Percentiles rank a stretch among this genome's conserved stretches.
Conservation (phyloP, 1,284 basidiomycete genomes). For the Moesziomyces aphidis region DNA sequence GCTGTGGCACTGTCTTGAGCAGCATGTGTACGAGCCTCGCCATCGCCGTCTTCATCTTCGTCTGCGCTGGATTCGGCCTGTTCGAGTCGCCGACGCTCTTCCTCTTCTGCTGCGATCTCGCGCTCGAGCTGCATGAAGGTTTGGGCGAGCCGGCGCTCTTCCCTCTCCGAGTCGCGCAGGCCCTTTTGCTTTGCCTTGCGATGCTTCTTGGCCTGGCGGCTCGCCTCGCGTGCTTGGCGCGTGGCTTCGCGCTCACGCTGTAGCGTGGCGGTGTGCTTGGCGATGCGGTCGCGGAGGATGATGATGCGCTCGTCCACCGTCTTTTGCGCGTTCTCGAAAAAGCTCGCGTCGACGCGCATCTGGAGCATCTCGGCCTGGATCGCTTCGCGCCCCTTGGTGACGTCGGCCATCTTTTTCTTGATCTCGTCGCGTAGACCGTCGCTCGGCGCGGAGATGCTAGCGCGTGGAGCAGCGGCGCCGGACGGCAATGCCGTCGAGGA, state of each 20-base stretch:
- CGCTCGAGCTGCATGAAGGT: slow-evolving; percentile 32
- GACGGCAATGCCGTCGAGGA: not conserved
- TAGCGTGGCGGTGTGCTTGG: slow-evolving; percentile 24
- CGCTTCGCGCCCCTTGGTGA: slow-evolving; percentile 31
- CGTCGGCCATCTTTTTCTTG: slow-evolving; percentile 40
- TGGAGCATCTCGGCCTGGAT: slow-evolving; percentile 48
- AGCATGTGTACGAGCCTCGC: no score
- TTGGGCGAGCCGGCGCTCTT: slow-evolving; percentile 28
- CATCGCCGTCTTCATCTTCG: slow-evolving; percentile 5
- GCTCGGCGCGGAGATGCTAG: slow-evolving; percentile 19
- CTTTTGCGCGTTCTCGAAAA: slow-evolving; percentile 47
- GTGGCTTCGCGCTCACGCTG: slow-evolving; percentile 41
- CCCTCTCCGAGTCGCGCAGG: slow-evolving; percentile 32
- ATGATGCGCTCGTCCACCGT: slow-evolving; percentile 46
- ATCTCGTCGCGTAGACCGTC: slow-evolving; percentile 38
- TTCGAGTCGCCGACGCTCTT: slow-evolving; percentile 29
- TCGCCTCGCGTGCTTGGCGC: slow-evolving; percentile 35
- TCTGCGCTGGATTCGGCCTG: slow-evolving; percentile 23
- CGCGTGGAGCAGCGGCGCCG: not conserved
- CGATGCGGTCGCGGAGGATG: slow-evolving; percentile 41
- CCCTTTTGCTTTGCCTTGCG: slow-evolving; percentile 32
- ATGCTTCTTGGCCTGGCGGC: slow-evolving; percentile 37
- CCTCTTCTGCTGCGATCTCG: slow-evolving; percentile 39
- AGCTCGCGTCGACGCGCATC: slow-evolving; percentile 47
- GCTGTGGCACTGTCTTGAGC: not conserved